Base-by-base conservation (phyloP, 2,329 filamentous ascomycete genomes). In the Cercospora nicotianae region DNA sequence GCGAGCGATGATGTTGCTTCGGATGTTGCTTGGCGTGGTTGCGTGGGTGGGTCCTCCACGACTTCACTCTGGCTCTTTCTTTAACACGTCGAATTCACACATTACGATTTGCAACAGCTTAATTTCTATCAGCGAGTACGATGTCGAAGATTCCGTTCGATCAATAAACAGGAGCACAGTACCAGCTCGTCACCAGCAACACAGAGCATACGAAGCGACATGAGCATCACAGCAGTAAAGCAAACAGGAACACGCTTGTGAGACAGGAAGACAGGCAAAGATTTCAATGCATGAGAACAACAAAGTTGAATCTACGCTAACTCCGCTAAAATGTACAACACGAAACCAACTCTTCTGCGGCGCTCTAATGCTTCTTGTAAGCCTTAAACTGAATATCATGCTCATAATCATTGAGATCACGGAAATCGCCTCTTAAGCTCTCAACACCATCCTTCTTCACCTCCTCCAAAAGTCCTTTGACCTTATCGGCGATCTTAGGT, bases 401-500 rank as follows among this genome's bases (percentile, higher is more conserved):
- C 63, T 71, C 69, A 66, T 76, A 74, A 45, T 75, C 74, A 60
- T 77, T 77, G 67, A 77, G 61, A 71, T 78, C 76, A 53, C 72
- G 55, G 60, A 77, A 78, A 30, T 77, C 75, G 6, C 76, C 76
- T 45, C 74, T 62, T 13, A 77, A 31, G 8, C 59, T 69, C 66
- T 72, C 73, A n/a, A 81, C 73, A 0, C 76, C 77, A 57, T 81
- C 78, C 20, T 75, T 77, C 70, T 75, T 75, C 62, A 80, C 72
- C 62, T 77, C 76, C 42, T 79, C 74, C 23, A 83, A 67, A 31
- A 81, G 79, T 2, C 66, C 71, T 59, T 73, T 72, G 1, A 83
- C 75, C 73, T 81, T 82, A 10, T 69, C 70, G 5, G 84, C 81
- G 69, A 85, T 80, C 2, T 75, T 76, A 68, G 81, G 72, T 2